A percentile compares a stretch with the other conserved stretches of the same genome.
phyloP scores from a whole-genome alignment of 495 filamentous ascomycete species.

The Podospora anserina region DNA sequence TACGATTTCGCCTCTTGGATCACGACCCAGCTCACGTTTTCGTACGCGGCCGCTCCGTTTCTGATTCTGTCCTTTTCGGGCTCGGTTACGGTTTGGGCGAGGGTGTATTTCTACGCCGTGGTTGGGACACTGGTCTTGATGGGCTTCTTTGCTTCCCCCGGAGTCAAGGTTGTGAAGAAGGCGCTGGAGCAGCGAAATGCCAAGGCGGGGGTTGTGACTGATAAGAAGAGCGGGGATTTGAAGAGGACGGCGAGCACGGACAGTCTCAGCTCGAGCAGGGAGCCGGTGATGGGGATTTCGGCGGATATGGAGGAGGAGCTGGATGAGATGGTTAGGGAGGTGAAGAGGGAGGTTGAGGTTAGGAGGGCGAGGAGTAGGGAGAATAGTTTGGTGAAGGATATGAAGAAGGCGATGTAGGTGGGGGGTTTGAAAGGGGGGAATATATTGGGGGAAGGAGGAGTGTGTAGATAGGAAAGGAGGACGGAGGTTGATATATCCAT shows the following conservation, averaged over 20 bases:
- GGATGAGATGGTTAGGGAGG: conserved; percentile 73
- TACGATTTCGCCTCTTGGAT: conserved; percentile 84
- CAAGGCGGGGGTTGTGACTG: conserved; percentile 29
- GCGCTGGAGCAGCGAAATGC: conserved; percentile 57
- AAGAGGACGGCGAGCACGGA: conserved; percentile 38
- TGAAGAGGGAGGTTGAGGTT: conserved; percentile 59
- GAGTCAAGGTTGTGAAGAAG: conserved; percentile 57
- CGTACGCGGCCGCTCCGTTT: conserved; percentile 80
- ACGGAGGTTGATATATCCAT: neutral
- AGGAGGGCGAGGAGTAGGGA: conserved; percentile 22
- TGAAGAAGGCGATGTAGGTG: conserved; percentile 7
- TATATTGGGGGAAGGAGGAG: neutral
- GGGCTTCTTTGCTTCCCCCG: conserved; percentile 77
- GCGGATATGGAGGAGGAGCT: conserved; percentile 73
- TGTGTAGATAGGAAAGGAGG: conserved; percentile 4
- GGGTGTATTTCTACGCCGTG: conserved; percentile 86
- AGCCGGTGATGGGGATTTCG: conserved; percentile 71
- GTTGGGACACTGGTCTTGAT: conserved; percentile 61
- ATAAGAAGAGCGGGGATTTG: conserved; percentile 15
- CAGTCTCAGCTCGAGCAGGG: conserved; percentile 29
- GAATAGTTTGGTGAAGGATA: conserved; percentile 36
- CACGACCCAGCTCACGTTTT: conserved; percentile 76
- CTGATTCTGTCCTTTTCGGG: conserved; percentile 66
- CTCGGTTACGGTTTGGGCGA: conserved; percentile 70
- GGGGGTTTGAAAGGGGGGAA: neutral